A percentile compares a stretch with the other conserved stretches of the same genome.
These are phyloP conservation scores for Polymyxa betae DNA, from an alignment of 208 protist genomes.

Conservation along the genomic window DNA sequence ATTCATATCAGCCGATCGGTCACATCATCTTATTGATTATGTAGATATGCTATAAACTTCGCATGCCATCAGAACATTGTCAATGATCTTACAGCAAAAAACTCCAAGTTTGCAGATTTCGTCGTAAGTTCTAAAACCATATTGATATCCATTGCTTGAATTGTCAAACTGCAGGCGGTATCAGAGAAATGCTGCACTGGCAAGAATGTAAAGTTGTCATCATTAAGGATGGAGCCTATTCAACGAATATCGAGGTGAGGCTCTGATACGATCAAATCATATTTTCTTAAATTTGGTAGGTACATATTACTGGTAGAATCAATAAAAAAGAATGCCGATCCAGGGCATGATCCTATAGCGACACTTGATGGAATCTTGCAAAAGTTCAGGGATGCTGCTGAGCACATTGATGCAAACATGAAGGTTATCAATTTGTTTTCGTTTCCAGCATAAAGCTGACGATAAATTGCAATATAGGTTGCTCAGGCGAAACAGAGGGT, in stretches of 20 bases:
- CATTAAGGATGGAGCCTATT: not conserved
- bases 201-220: not conserved
- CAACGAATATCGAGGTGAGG: not conserved
- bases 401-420: conserved; percentile 11
- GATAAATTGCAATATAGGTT: no score
- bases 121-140: no score
- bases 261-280: no score
- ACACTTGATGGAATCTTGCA: not conserved
- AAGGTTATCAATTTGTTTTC: no score
- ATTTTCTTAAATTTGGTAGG: not conserved
- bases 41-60: not conserved
- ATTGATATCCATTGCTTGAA: no score
- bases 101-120: not conserved
- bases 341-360: not conserved
- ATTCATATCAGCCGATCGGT: no score
- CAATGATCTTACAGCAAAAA: not conserved
- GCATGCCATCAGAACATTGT: not conserved
- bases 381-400: not conserved
- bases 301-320: not conserved
- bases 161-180: no score
- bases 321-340: not conserved
- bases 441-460: no score
- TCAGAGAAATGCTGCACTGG: not conserved
- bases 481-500: not conserved
- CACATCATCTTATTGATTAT: no score